Conservation (phyloP, 768 basidiomycete species). For the Fomitopsis serialis region DNA sequence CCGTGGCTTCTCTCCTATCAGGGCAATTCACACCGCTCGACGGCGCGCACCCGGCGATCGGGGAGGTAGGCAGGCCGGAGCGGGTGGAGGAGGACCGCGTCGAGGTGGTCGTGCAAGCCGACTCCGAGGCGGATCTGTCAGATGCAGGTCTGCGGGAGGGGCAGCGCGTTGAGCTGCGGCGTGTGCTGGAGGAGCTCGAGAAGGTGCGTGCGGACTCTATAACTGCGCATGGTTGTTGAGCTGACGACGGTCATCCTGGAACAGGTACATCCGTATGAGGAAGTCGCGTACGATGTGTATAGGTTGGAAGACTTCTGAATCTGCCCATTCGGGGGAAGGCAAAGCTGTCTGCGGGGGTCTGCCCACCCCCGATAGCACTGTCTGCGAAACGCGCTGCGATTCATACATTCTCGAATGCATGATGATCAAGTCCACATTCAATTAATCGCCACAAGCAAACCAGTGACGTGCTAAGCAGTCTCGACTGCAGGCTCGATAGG, state of each 20-base stretch:
- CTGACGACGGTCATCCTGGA: not conserved
- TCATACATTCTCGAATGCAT: too few relatives aligned
- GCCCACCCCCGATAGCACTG: too few relatives aligned
- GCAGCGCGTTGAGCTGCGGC: constrained; percentile 29
- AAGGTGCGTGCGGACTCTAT: constrained; percentile 27
- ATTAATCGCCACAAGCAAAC: too few relatives aligned
- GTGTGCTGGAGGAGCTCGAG: constrained; percentile 41
- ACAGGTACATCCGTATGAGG: constrained; percentile 53
- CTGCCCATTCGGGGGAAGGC: not conserved
- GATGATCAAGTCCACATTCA: too few relatives aligned
- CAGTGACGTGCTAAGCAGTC: too few relatives aligned
- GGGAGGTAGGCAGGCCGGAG: constrained; percentile 37
- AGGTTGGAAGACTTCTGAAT: constrained; percentile 36
- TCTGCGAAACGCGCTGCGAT: too few relatives aligned
- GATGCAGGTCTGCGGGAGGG: constrained; percentile 1
- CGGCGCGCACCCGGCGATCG: constrained; percentile 42
- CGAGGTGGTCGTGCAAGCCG: constrained; percentile 42
- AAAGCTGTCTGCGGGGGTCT: too few relatives aligned
- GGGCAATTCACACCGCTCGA: constrained; percentile 42
- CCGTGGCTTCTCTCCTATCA: too few relatives aligned
- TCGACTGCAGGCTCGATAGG: too few relatives aligned
- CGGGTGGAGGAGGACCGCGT: constrained; percentile 49
- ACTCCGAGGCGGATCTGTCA: constrained; percentile 5
- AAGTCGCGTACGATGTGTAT: constrained; percentile 54
- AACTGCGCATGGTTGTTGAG: not conserved